Base-by-base conservation (phyloP, 2,329 filamentous ascomycete genomes). In the Hypoxylon sp. region DNA sequence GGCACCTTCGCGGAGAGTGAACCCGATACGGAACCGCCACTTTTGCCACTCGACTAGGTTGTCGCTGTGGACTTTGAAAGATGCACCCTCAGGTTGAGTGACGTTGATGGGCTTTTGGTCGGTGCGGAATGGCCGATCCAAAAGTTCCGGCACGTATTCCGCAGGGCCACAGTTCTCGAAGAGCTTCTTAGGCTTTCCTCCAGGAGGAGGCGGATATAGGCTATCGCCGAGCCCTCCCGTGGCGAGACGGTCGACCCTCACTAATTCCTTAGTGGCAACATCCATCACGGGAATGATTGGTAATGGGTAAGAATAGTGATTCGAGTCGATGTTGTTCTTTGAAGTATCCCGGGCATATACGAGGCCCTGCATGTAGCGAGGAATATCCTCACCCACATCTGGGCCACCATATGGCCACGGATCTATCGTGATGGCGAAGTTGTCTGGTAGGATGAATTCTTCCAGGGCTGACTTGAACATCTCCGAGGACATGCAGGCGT, bases 71-170 rank as follows among this genome's bases (percentile, higher is more conserved):
- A 78, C 73, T 29, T 74, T 75, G 71, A 79, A 79, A 5, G 76
- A 78, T 2, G 77, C 75, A 5, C 77, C 77, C 39, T 78, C 77
- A 8, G 86, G 86, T 75, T 95, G 92, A 1, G 88, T 84, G 50
- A 95, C 89, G 72, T 93, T 88, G 75, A 94, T 86, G 4, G 91
- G 91, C 79, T 92, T 93, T 29, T 89, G 75, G 61, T 87, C 87
- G 47, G 82, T 79, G 11, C 88, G 80, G 15, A 82, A 72, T 0
- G 84, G 82, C 1, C 75, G 72, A 13, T 82, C 79, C 8, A 89
- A 79, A 2, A 90, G 79, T 74, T 87, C 85, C 1, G 84, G 84
- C 0, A 82, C 76, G 70, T 85, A 87, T 61, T 87, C 85, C 37
- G 82, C 80, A 0, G 80, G 62, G 47, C 72, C 75, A 61, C 75